Evolutionary conservation across 495 filamentous ascomycete genomes (phyloP), one percentile per base, ranked within the genome.

Genomic region (Hyaloscypha variabilis): DNA sequence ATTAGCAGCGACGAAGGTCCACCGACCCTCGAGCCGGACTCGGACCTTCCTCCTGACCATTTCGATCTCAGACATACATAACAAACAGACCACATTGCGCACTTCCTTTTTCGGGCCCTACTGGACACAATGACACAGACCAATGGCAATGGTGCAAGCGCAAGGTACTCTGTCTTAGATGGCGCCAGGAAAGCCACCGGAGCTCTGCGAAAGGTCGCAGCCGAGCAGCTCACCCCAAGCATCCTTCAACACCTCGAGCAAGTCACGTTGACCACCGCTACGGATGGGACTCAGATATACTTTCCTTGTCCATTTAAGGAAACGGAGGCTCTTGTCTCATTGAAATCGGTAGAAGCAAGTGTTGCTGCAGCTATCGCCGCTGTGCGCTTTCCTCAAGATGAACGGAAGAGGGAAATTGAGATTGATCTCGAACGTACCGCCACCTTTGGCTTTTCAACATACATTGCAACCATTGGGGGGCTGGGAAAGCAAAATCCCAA

Each of bases 261-360:
- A 50, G 73, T 76, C n/a, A 53, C 56, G n/a, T 75, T 75, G 13
- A 69, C 63, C 19, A 67, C 68, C 0, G 34, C 65, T n/a, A 64
- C 65, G 1, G 70, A 73, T 64, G 69, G 75, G 52, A 67, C 57
- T 19, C 51, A 69, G 34, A 67, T 71, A 19, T 77, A 77, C 60
- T 82, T 89, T 55, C 89, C 90, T 0, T 88, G 84, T 63, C 89
- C 89, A 10, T 81, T 91, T 69, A 90, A 88, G 69, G 88, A 91
- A 73, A 88, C 88, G 13, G 88, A 92, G 70, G 85, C 85, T 0
- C 77, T 83, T 5, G 85, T 87, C 4, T 88, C 88, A 3, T 76
- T 91, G 71, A 92, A 91, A 73, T 88, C 84, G 26, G 73, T 91
- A 4, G 89, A 92, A 73, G 89, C 84, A n/a, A 82, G 83, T 49